Evolutionary conservation across 495 filamentous ascomycete species (phyloP).

Genomic region (Aspergillus campestris): DNA sequence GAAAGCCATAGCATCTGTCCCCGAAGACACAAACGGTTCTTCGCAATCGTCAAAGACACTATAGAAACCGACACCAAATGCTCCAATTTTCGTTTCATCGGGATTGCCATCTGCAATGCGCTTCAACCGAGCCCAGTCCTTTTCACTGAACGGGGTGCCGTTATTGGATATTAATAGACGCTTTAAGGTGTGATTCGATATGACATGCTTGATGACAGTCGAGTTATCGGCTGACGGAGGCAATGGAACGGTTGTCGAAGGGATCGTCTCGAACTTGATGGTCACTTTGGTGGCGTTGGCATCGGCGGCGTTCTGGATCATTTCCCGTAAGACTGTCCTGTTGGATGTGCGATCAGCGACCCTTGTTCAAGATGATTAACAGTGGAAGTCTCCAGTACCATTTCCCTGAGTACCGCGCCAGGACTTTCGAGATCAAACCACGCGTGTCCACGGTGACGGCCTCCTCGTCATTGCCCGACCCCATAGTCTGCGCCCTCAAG

Average conservation of each 20-base stretch:
- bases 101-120: constrained; percentile 97
- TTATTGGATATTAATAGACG: constrained; percentile 85
- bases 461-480: constrained; percentile 79
- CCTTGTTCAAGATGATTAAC: neutral
- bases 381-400: constrained; percentile 38
- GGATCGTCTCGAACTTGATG: constrained; percentile 82
- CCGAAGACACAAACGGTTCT: constrained; percentile 90
- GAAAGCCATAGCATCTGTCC: constrained; percentile 89
- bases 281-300: constrained; percentile 82
- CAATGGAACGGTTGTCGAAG: constrained; percentile 66
- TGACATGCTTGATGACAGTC: constrained; percentile 67
- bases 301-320: constrained; percentile 97
- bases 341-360: constrained; percentile 8
- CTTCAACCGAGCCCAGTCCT: constrained; percentile 90
- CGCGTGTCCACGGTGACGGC: constrained; percentile 98
- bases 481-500: constrained; percentile 78
- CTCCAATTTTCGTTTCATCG: constrained; percentile 97
- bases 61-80: constrained; percentile 98
- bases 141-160: constrained; percentile 71
- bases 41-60: constrained; percentile 98
- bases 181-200: constrained; percentile 74
- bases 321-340: constrained; percentile 69
- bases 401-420: constrained; percentile 91
- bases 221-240: constrained; percentile 58
- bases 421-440: constrained; percentile 93